Conservation (phyloP, 495 filamentous ascomycete genomes). For the Physcia stellaris region DNA sequence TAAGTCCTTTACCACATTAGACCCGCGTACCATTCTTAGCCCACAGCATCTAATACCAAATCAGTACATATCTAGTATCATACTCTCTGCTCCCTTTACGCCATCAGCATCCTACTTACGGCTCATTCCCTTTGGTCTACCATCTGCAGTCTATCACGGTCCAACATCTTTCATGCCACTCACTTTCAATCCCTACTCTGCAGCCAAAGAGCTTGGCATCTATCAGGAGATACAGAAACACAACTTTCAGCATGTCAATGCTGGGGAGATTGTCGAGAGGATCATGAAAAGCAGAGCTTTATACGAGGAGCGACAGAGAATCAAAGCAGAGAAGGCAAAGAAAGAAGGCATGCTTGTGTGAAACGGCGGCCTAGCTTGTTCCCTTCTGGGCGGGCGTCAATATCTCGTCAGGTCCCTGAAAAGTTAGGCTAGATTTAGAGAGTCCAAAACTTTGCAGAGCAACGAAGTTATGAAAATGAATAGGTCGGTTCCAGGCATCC, state of each 20-base stretch:
- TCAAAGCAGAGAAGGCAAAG: constrained; percentile 70
- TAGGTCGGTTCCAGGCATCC: no score
- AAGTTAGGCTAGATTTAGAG: no score
- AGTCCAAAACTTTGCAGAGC: no score
- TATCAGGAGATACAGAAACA: constrained; percentile 61
- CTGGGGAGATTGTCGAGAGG: constrained; percentile 76
- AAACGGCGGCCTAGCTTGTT: no score
- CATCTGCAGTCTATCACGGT: constrained; percentile 83
- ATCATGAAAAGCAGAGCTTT: constrained; percentile 72
- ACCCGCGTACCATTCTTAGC: no score
- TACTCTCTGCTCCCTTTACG: constrained; percentile 81
- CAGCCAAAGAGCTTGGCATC: constrained; percentile 64
- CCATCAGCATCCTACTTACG: constrained; percentile 64
- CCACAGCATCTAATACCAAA: background rate
- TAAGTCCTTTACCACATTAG: constrained; percentile 33
- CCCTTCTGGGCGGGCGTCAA: no score
- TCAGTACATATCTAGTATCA: constrained; percentile 72
- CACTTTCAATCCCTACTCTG: constrained; percentile 74
- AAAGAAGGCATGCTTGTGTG: no score
- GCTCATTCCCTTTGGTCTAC: constrained; percentile 58
- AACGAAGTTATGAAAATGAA: no score
- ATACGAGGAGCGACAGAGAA: constrained; percentile 82
- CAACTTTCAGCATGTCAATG: constrained; percentile 75
- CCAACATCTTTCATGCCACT: constrained; percentile 83
- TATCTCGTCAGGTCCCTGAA: no score